phyloP scores from a whole-genome alignment of 495 filamentous ascomycete genomes.

The Xylaria flabelliformis region DNA sequence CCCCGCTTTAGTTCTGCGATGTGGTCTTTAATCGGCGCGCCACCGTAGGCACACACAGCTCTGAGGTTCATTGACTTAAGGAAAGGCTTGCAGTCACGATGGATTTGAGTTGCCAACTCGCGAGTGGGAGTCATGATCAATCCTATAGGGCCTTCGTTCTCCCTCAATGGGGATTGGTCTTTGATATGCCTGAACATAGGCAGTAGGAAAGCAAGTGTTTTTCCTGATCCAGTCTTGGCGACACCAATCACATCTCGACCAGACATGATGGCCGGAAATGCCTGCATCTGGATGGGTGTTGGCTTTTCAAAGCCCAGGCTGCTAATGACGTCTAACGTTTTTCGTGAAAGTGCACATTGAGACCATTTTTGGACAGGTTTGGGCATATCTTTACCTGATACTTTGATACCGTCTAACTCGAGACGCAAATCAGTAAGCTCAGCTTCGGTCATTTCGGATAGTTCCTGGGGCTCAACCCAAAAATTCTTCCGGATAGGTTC shows the following conservation, averaged over 20 bases:
- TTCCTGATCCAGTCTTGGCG: conserved; percentile 98
- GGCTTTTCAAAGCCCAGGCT: conserved; percentile 85
- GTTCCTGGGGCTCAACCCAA: conserved; percentile 86
- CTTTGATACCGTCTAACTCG: conserved; percentile 95
- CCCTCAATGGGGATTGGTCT: conserved; percentile 83
- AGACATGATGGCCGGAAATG: conserved; percentile 93
- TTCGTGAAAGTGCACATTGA: conserved; percentile 86
- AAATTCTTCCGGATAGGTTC: conserved; percentile 90
- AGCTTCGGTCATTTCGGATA: conserved; percentile 83
- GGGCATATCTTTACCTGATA: conserved; percentile 81
- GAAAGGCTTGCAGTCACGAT: conserved; percentile 92
- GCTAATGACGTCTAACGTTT: conserved; percentile 87
- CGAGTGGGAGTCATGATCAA: conserved; percentile 94
- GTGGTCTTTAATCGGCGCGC: conserved; percentile 95
- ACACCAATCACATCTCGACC: conserved; percentile 96
- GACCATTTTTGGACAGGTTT: conserved; percentile 97
- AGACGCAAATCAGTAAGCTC: conserved; percentile 81
- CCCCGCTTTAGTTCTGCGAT: conserved; percentile 96
- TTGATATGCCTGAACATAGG: conserved; percentile 99
- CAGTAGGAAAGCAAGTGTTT: conserved; percentile 92
- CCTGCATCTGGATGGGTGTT: conserved; percentile 94
- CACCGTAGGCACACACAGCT: conserved; percentile 94
- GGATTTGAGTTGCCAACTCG: conserved; percentile 93
- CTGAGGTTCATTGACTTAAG: conserved; percentile 88
- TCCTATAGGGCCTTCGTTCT: conserved; percentile 84